These are phyloP conservation scores for Primulina huaijiensis DNA, from an alignment of 257 asterid genomes.

Conservation along the genomic window DNA sequence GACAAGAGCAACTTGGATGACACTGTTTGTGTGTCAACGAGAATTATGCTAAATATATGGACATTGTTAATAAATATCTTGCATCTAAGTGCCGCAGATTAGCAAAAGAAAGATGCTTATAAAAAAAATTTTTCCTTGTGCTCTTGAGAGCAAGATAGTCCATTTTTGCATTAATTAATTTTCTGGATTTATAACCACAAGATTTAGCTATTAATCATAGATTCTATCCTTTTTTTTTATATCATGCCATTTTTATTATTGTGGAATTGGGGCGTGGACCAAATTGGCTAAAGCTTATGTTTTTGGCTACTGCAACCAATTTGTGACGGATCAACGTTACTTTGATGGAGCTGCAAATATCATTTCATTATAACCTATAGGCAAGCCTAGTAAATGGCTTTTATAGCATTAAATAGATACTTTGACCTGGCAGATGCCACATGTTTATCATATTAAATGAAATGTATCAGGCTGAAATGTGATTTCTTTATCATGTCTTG, in stretches of 20 bases:
- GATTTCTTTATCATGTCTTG: conserved; percentile 28
- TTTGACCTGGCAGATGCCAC: conserved; percentile 20
- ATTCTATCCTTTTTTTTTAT: not conserved
- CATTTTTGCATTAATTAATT: too few relatives aligned
- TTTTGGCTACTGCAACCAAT: not conserved
- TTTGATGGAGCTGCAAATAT: conserved; percentile 21
- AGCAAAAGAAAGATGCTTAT: too few relatives aligned
- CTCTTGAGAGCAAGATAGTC: not conserved
- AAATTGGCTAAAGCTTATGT: not conserved
- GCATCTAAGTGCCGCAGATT: not conserved
- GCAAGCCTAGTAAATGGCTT: conserved; percentile 34
- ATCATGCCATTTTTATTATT: not conserved
- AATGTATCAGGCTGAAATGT: conserved; percentile 27
- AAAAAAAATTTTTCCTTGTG: not conserved
- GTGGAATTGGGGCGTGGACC: not conserved
- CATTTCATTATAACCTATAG: conserved; percentile 21
- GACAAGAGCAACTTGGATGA: not conserved
- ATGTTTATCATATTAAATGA: conserved; percentile 22
- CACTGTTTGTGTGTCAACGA: not conserved
- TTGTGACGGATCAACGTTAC: conserved; percentile 7
- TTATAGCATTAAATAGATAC: conserved; percentile 25
- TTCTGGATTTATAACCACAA: not conserved
- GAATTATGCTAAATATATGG: not conserved
- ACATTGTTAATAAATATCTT: not conserved
- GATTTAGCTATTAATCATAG: not conserved